These are phyloP conservation scores for Candida gigantensis DNA, from an alignment of 1,139 yeast genomes.

Conservation along the genomic window DNA sequence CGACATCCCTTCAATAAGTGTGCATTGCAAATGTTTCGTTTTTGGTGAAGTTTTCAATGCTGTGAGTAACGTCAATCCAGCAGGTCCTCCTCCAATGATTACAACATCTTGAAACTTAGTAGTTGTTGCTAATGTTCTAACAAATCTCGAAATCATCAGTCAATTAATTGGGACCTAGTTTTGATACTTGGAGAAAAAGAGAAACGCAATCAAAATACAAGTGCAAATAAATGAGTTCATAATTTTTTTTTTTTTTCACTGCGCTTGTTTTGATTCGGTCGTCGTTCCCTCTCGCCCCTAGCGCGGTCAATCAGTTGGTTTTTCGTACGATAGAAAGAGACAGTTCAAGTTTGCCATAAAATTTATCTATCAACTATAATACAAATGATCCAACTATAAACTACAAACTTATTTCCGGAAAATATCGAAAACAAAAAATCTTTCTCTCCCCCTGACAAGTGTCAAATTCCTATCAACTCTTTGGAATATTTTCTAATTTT, in stretches of 20 bases:
- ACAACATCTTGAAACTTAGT: constrained; percentile 62
- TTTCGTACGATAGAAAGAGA: too few species aligned
- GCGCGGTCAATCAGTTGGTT: too few species aligned
- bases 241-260: background rate
- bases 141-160: constrained; percentile 5
- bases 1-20: constrained; percentile 72
- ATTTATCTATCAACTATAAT: too few species aligned
- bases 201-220: background rate
- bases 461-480: constrained; percentile 20
- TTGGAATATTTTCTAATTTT: constrained; percentile 61
- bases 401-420: too few species aligned
- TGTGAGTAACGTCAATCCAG: constrained; percentile 85
- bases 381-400: too few species aligned
- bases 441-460: too few species aligned
- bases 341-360: too few species aligned
- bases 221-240: background rate
- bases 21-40: constrained; percentile 60
- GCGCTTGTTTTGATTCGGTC: too few species aligned
- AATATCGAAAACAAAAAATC: too few species aligned
- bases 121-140: constrained; percentile 12
- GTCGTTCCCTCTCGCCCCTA: too few species aligned
- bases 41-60: constrained; percentile 69
- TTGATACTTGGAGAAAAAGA: constrained; percentile 1
- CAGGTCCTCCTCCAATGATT: constrained; percentile 97
- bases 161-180: background rate